Evolutionary conservation across 306 rosid species (phyloP).

Genomic region (Inga leiocalycina): DNA sequence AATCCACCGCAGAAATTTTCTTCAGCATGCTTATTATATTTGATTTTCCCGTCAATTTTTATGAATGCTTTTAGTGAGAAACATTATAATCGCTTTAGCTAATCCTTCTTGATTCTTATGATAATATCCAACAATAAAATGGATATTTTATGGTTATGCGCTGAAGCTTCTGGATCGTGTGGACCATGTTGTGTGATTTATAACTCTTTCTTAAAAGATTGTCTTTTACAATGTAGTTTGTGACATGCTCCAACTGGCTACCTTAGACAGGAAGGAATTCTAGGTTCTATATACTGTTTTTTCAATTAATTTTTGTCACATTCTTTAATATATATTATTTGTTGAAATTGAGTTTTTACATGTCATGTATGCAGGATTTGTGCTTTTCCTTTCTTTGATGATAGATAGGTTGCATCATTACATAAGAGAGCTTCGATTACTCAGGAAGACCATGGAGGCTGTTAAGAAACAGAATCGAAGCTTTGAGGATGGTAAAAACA

Average conservation of each 20-base stretch:
- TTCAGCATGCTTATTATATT: not conserved
- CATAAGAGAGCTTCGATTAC: conserved; percentile 85
- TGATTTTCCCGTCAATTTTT: conserved; percentile 16
- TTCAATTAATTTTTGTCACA: not conserved
- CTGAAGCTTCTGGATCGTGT: conserved; percentile 7
- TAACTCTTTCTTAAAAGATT: not conserved
- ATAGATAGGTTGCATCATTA: conserved; percentile 87
- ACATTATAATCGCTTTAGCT: not conserved
- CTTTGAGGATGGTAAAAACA: conserved; percentile 64
- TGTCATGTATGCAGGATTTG: conserved; percentile 62
- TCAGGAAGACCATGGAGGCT: conserved; percentile 90
- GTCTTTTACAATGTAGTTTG: conserved; percentile 4
- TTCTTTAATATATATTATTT: conserved; percentile 12
- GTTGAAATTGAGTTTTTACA: conserved; percentile 25
- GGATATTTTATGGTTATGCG: conserved; percentile 18
- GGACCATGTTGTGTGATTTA: conserved; percentile 9
- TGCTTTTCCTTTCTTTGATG: conserved; percentile 82
- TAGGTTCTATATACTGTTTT: not conserved
- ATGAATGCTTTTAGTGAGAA: not conserved
- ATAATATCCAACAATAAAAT: not conserved
- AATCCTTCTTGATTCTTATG: not conserved
- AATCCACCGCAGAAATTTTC: conserved; percentile 18
- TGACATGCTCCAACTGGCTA: not conserved
- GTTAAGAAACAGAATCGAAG: conserved; percentile 84
- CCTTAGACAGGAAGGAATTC: not conserved